Percentiles rank a stretch among this genome's conserved stretches.
Evolutionary conservation across 78 protist genomes (phyloP).

Genomic region (Tieghemostelium lacteum): DNA sequence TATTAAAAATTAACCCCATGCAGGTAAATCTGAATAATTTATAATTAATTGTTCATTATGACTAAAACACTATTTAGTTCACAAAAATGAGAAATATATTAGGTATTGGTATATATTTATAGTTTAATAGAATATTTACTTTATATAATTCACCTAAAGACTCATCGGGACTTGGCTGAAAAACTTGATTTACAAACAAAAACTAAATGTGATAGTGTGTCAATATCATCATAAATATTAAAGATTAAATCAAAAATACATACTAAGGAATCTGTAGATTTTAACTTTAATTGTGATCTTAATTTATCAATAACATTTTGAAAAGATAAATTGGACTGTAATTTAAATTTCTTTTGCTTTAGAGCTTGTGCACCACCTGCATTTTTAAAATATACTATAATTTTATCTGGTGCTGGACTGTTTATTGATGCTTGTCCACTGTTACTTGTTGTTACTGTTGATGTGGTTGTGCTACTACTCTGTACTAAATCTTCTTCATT

Average conservation of each 20-base stretch:
- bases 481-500: not conserved
- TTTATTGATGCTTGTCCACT: not conserved
- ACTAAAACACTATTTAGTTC: constrained; percentile 34
- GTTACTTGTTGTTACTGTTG: no score
- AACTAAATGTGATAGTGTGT: constrained; percentile 14
- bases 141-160: constrained; percentile 66
- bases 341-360: constrained; percentile 79
- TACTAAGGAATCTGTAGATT: constrained; percentile 76
- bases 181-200: constrained; percentile 70
- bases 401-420: not conserved
- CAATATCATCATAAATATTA: not conserved
- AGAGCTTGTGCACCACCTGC: constrained; percentile 82
- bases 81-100: not conserved
- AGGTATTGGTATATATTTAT: not conserved
- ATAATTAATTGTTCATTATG: constrained; percentile 68
- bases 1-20: constrained; percentile 79
- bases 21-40: constrained; percentile 34
- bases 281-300: constrained; percentile 66
- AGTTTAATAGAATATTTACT: not conserved
- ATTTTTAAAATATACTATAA: constrained; percentile 68
- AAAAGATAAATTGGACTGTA: constrained; percentile 54
- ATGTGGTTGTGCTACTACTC: not conserved
- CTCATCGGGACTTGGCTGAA: constrained; percentile 81
- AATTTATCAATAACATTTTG: constrained; percentile 68
- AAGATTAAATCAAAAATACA: not conserved